A percentile compares a stretch with the other conserved stretches of the same genome.
These are phyloP conservation scores for Ambrosiella cleistominuta DNA, from an alignment of 2,329 filamentous ascomycete genomes.

Conservation along the genomic window DNA sequence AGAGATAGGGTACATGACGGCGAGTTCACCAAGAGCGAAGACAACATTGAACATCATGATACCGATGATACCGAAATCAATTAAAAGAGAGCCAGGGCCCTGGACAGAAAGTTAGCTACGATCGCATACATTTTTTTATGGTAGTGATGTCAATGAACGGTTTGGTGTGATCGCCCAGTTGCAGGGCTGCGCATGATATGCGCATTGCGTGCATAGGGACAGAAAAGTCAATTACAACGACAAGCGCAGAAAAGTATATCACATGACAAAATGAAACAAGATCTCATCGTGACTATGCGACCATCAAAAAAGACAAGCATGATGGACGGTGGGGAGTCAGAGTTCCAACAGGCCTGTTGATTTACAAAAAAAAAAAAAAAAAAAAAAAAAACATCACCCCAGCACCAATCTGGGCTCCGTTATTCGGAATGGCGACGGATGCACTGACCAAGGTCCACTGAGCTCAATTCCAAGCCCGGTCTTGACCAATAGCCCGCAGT, in stretches of 20 bases:
- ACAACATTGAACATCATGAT: conserved; percentile 45
- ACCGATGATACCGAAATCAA: conserved; percentile 38
- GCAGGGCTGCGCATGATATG: background rate
- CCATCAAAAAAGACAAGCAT: no score
- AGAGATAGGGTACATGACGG: conserved; percentile 43
- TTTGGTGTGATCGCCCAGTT: no score
- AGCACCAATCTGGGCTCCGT: background rate
- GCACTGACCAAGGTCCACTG: background rate
- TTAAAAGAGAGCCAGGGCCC: conserved; percentile 27
- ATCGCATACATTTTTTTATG: no score
- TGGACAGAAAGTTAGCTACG: background rate
- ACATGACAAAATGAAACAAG: background rate
- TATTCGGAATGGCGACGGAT: background rate
- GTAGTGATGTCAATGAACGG: no score
- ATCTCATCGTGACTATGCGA: no score
- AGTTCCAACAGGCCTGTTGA: no score
- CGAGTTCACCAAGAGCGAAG: conserved; percentile 42
- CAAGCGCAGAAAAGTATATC: background rate
- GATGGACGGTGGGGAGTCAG: no score
- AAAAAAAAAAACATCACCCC: background rate
- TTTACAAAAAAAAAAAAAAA: no score
- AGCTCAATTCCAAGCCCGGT: no score
- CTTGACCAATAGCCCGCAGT: no score
- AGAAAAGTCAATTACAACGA: background rate
- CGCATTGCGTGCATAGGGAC: background rate